These are phyloP conservation scores for Phytomonas francai DNA, from an alignment of 208 protist species.

Conservation along the genomic window DNA sequence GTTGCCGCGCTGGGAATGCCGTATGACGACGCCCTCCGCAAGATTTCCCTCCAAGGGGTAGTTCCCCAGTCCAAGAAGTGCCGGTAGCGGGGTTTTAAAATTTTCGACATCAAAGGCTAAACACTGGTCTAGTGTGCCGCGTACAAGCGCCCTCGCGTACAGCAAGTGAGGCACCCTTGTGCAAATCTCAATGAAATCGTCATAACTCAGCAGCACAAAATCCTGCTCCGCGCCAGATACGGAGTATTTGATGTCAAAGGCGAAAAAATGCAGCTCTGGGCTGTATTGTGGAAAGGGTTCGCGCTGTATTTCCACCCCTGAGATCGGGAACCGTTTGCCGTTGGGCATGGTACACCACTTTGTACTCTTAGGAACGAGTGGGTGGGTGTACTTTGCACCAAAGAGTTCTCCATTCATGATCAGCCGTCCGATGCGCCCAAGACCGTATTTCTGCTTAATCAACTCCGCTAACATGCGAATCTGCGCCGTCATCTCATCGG, in stretches of 20 bases:
- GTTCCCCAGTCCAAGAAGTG: slow-evolving; percentile 78
- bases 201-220: slow-evolving; percentile 67
- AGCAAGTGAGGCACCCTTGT: slow-evolving; percentile 61
- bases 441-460: slow-evolving; percentile 61
- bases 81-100: slow-evolving; percentile 75
- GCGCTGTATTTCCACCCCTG: slow-evolving; percentile 70
- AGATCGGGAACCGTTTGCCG: slow-evolving; percentile 64
- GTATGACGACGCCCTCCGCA: slow-evolving; percentile 85
- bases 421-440: slow-evolving; percentile 60
- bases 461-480: slow-evolving; percentile 55
- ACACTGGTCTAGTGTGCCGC: slow-evolving; percentile 73
- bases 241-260: slow-evolving; percentile 83
- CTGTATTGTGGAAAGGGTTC: slow-evolving; percentile 87
- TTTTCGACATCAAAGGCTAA: slow-evolving; percentile 87
- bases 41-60: slow-evolving; percentile 85
- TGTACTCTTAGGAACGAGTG: slow-evolving; percentile 70
- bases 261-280: slow-evolving; percentile 82
- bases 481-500: slow-evolving; percentile 59
- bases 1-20: slow-evolving; percentile 64
- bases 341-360: slow-evolving; percentile 84
- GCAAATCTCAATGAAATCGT: slow-evolving; percentile 73
- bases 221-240: slow-evolving; percentile 68
- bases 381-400: slow-evolving; percentile 82
- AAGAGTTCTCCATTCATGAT: slow-evolving; percentile 83
- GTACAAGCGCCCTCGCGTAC: slow-evolving; percentile 67